Percentiles rank a stretch among this genome's conserved stretches.
phyloP scores from a whole-genome alignment of 495 filamentous ascomycete genomes.

The Hypomontagnella monticulosa region DNA sequence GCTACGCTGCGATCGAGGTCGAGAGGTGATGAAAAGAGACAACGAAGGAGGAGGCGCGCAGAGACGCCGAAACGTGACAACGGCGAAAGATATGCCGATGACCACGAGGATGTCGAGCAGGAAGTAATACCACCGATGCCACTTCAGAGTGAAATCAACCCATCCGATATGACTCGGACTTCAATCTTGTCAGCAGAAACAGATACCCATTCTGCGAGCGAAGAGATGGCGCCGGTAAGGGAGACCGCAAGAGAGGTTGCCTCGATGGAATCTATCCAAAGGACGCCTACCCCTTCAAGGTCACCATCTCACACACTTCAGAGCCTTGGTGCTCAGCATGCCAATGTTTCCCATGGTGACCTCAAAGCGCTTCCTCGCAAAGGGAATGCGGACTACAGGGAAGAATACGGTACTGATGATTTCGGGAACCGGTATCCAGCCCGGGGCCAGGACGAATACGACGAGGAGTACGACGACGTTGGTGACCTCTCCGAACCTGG shows the following conservation, averaged over 20 bases:
- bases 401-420: constrained; percentile 59
- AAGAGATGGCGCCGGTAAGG: constrained; percentile 62
- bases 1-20: constrained; percentile 52
- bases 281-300: constrained; percentile 52
- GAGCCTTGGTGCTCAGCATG: constrained; percentile 59
- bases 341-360: constrained; percentile 61
- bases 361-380: constrained; percentile 56
- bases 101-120: constrained; percentile 53
- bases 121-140: constrained; percentile 76
- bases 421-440: constrained; percentile 52
- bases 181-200: constrained; percentile 89
- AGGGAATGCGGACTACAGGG: constrained; percentile 47
- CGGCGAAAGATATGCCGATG: constrained; percentile 49
- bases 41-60: constrained; percentile 54
- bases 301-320: constrained; percentile 52
- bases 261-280: constrained; percentile 50
- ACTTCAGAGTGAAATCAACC: constrained; percentile 80
- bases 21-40: constrained; percentile 54
- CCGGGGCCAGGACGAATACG: constrained; percentile 47
- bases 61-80: constrained; percentile 52
- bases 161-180: constrained; percentile 86
- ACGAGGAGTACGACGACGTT: constrained; percentile 60
- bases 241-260: constrained; percentile 64
- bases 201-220: constrained; percentile 70
- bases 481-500: constrained; percentile 53